Percentiles rank a stretch among this genome's conserved stretches.
Evolutionary conservation across 1,139 yeast species (phyloP).

Genomic region (Magnusiomyces suaveolens): DNA sequence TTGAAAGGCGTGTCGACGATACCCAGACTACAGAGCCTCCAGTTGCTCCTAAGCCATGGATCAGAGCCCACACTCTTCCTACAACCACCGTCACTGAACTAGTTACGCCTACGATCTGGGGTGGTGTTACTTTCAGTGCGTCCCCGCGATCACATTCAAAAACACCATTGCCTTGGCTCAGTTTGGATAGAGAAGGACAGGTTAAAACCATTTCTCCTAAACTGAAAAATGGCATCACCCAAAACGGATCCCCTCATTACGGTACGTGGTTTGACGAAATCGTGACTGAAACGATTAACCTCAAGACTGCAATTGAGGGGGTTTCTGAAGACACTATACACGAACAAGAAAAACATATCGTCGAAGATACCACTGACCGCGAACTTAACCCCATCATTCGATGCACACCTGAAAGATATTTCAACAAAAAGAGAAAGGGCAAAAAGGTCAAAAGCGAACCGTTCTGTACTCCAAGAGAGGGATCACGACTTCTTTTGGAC

Average conservation of each 20-base stretch:
- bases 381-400: conserved; percentile 70
- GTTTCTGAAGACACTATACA: conserved; percentile 15
- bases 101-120: conserved; percentile 73
- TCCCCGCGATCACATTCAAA: conserved; percentile 55
- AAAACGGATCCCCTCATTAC: conserved; percentile 60
- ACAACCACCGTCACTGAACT: conserved; percentile 48
- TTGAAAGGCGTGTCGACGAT: conserved; percentile 4
- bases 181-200: conserved; percentile 64
- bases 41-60: conserved; percentile 52
- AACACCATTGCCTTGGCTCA: conserved; percentile 69
- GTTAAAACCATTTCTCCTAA: conserved; percentile 74
- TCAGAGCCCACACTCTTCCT: conserved; percentile 44
- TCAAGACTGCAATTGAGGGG: conserved; percentile 17
- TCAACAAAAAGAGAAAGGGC: conserved; percentile 52
- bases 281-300: conserved; percentile 34
- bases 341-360: conserved; percentile 43
- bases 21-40: conserved; percentile 29
- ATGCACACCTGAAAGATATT: conserved; percentile 72
- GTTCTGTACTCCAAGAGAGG: conserved; percentile 70
- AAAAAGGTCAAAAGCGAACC: conserved; percentile 50
- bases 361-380: conserved; percentile 44
- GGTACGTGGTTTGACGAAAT: conserved; percentile 70
- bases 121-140: conserved; percentile 70
- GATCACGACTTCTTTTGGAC: conserved; percentile 45
- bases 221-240: conserved; percentile 57